Conservation (phyloP, 495 filamentous ascomycete genomes). For the Rhizodiscina lignyota region DNA sequence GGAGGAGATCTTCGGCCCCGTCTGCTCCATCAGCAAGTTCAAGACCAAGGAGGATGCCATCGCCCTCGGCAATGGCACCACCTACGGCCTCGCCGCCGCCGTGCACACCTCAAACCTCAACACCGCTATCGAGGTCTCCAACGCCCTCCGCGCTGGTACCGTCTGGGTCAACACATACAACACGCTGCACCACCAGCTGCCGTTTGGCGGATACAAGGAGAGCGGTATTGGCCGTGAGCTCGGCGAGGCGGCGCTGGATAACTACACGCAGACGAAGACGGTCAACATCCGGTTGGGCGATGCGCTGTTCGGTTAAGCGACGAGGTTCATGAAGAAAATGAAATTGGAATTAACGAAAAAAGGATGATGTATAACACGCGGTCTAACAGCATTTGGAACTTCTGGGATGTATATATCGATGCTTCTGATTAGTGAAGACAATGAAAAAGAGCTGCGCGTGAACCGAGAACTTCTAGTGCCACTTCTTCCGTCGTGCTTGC, state of each 20-base stretch:
- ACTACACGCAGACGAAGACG: slow-evolving; percentile 76
- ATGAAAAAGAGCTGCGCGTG: too few species aligned
- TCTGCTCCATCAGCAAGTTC: slow-evolving; percentile 90
- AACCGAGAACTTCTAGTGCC: too few species aligned
- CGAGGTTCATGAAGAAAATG: too few species aligned
- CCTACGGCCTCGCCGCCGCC: slow-evolving; percentile 67
- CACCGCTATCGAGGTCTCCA: slow-evolving; percentile 79
- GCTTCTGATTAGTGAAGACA: too few species aligned
- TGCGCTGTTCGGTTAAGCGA: slow-evolving; percentile 36
- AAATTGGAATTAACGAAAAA: too few species aligned
- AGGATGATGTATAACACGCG: too few species aligned
- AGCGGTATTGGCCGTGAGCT: slow-evolving; percentile 88
- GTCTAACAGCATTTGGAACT: too few species aligned
- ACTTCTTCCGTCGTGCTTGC: too few species aligned
- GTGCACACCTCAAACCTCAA: slow-evolving; percentile 89
- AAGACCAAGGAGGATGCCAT: slow-evolving; percentile 74
- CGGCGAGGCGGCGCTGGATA: slow-evolving; percentile 79
- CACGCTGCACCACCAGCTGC: slow-evolving; percentile 61
- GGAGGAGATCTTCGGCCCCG: slow-evolving; percentile 97
- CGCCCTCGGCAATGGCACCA: slow-evolving; percentile 62
- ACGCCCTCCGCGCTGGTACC: slow-evolving; percentile 70
- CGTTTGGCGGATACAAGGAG: slow-evolving; percentile 90
- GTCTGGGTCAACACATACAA: slow-evolving; percentile 96
- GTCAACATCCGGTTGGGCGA: slow-evolving; percentile 46
- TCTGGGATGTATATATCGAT: too few species aligned